Evolutionary conservation across 805 yeast species (phyloP).

Genomic region (Yamadazyma akitaensis): DNA sequence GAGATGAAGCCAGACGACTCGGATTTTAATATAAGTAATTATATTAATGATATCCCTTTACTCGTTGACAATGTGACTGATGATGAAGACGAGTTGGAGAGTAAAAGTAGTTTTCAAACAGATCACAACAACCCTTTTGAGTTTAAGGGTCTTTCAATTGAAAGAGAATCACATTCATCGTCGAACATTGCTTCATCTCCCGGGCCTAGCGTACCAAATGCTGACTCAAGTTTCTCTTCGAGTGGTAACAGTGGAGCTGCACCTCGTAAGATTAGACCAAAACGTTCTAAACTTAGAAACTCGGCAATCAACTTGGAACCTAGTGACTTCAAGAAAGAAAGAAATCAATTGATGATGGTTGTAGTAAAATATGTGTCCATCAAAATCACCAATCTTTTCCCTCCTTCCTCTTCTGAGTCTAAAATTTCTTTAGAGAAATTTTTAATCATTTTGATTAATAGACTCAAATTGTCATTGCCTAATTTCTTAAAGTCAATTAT

Average conservation of each 20-base stretch:
- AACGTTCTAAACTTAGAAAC: conserved; percentile 2
- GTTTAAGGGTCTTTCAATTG: background rate
- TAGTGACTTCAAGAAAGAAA: conserved; percentile 27
- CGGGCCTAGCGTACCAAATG: background rate
- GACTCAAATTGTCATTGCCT: conserved; percentile 33
- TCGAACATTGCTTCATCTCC: background rate
- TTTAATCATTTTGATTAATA: conserved; percentile 33
- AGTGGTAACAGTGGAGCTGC: background rate
- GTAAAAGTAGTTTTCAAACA: background rate
- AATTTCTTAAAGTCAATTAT: conserved; percentile 40
- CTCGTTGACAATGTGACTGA: conserved; percentile 14
- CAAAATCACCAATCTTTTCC: conserved; percentile 42
- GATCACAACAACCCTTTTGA: background rate
- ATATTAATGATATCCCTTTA: conserved; percentile 15
- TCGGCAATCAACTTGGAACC: conserved; percentile 8
- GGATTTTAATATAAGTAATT: conserved; percentile 17
- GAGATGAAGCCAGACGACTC: background rate
- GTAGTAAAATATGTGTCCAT: conserved; percentile 42
- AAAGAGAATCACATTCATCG: background rate
- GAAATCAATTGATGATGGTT: conserved; percentile 39
- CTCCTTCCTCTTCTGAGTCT: conserved; percentile 29
- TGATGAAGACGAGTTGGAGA: conserved; percentile 11
- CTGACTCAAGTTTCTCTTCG: background rate
- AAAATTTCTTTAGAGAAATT: conserved; percentile 41
- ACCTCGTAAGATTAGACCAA: conserved; percentile 5